Percentiles rank a stretch among this genome's conserved stretches.
Conservation (phyloP, 139 green algal species). For the Volvox reticuliferus region DNA sequence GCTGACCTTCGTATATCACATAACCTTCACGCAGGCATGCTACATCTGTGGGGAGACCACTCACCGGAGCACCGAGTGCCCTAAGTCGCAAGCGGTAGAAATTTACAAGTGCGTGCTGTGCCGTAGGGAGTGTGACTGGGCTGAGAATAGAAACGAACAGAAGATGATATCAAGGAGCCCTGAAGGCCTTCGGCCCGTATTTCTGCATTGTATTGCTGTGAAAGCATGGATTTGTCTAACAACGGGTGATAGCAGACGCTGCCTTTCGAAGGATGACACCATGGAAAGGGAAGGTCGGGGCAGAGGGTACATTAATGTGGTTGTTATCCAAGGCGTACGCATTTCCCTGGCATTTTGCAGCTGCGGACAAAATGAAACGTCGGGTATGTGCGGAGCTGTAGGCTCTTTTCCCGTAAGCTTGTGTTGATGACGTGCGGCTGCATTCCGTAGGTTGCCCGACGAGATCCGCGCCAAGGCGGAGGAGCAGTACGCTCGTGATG, state of each 20-base stretch:
- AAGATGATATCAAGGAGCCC: too few relatives aligned
- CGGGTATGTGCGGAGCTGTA: too few relatives aligned
- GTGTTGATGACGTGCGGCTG: not conserved
- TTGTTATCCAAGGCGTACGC: not conserved
- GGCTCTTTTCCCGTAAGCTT: not conserved
- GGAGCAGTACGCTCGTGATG: constrained; percentile 84
- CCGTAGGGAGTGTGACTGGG: not conserved
- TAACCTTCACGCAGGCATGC: constrained; percentile 50
- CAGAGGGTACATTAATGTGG: not conserved
- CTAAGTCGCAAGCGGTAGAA: constrained; percentile 58
- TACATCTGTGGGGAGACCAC: constrained; percentile 67
- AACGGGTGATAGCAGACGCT: too few relatives aligned
- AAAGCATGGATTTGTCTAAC: too few relatives aligned
- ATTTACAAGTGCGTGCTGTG: constrained; percentile 35
- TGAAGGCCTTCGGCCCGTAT: too few relatives aligned
- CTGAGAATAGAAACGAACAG: not conserved
- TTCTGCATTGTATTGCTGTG: too few relatives aligned
- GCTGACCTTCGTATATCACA: too few relatives aligned
- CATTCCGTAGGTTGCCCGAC: constrained; percentile 75
- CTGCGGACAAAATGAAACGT: too few relatives aligned
- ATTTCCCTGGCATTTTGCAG: not conserved
- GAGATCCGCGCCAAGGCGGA: constrained; percentile 80
- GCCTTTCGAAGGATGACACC: too few relatives aligned
- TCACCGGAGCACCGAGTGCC: constrained; percentile 67
- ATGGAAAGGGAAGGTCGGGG: not conserved